Evolutionary conservation across 2,329 filamentous ascomycete species (phyloP).

Genomic region (Chaetomiaceae sp.): DNA sequence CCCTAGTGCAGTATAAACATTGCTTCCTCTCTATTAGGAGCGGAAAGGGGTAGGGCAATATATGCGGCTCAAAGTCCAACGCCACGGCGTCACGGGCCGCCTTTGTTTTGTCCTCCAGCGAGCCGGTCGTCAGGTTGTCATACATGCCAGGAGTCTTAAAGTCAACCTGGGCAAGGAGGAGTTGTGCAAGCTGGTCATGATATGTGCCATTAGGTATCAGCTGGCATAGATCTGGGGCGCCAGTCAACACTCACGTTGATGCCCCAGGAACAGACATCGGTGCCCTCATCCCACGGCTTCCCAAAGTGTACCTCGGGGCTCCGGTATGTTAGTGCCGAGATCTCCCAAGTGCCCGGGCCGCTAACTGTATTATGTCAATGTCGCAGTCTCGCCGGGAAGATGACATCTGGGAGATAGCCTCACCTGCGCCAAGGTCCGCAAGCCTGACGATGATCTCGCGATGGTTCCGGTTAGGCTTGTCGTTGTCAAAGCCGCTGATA

Average conservation of each 20-base stretch:
- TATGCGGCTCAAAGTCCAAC: slow-evolving; percentile 3
- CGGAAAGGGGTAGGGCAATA: too few relatives aligned
- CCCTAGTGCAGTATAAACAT: too few relatives aligned
- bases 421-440: not conserved
- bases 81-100: slow-evolving; percentile 1
- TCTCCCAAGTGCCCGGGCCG: not conserved
- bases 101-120: not conserved
- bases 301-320: not conserved
- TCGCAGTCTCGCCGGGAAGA: too few relatives aligned
- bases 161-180: slow-evolving; percentile 1
- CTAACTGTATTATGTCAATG: not conserved
- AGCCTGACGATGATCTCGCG: not conserved
- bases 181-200: not conserved
- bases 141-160: not conserved
- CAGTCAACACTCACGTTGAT: not conserved
- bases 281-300: not conserved
- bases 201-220: not conserved
- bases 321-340: slow-evolving; percentile 1
- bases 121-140: not conserved
- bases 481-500: not conserved
- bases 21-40: too few relatives aligned
- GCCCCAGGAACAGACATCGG: not conserved
- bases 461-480: not conserved
- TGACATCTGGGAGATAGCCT: not conserved
- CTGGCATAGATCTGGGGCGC: not conserved